Percentiles rank a stretch among this genome's conserved stretches.
phyloP scores from a whole-genome alignment of 2,329 filamentous ascomycete genomes.

The Sclerotinia trifoliorum region DNA sequence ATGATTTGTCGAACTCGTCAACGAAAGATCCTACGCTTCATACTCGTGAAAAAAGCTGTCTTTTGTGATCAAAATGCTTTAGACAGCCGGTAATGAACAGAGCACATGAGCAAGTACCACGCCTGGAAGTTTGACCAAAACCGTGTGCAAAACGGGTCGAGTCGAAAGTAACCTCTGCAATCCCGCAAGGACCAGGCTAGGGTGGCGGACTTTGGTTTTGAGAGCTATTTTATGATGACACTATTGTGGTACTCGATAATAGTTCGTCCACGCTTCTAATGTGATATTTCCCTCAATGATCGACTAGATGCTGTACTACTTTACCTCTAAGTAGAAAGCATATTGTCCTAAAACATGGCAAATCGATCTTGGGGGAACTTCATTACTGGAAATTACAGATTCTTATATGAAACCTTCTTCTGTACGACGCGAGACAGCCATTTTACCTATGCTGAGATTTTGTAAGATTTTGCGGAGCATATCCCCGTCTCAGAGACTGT shows the following conservation, averaged over 20 bases:
- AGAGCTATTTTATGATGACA: slow-evolving; percentile 10
- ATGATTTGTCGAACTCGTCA: neutral
- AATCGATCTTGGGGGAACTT: neutral
- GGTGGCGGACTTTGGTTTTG: neutral
- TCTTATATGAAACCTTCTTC: too few species aligned
- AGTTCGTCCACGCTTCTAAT: too few species aligned
- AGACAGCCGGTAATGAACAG: neutral
- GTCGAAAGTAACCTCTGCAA: neutral
- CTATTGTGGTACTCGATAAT: neutral
- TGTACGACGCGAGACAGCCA: too few species aligned
- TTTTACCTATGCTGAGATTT: too few species aligned
- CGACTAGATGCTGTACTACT: neutral
- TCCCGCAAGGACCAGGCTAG: neutral
- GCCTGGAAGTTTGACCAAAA: neutral
- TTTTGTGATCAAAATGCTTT: neutral
- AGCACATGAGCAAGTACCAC: neutral
- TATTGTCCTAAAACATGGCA: neutral
- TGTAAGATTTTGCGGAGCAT: neutral
- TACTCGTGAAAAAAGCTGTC: neutral
- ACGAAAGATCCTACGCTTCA: neutral
- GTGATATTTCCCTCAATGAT: neutral
- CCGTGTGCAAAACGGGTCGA: neutral
- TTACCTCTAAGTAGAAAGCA: too few species aligned
- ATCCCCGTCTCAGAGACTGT: neutral
- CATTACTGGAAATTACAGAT: too few species aligned